These are phyloP conservation scores for Acorus gramineus DNA, from an alignment of 106 monocot species.

Conservation along the genomic window DNA sequence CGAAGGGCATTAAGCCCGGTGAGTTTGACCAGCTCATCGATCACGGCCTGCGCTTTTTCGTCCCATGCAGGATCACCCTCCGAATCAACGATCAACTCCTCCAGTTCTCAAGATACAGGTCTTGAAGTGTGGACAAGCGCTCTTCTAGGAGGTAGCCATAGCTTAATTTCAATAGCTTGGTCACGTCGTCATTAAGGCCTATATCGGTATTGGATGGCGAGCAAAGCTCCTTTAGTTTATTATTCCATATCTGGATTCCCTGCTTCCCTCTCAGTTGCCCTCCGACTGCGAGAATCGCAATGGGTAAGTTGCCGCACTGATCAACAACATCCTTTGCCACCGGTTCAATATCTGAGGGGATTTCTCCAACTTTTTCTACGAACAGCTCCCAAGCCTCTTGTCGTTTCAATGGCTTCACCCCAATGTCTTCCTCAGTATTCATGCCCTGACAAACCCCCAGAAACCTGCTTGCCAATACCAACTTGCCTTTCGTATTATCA, in stretches of 20 bases:
- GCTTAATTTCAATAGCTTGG: no score
- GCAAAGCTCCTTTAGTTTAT: no score
- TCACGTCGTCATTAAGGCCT: no score
- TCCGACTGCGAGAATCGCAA: conserved; percentile 24
- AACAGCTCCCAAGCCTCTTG: conserved; percentile 27
- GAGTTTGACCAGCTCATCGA: no score
- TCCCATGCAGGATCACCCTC: no score
- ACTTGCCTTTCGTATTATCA: conserved; percentile 11
- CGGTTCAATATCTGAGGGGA: neutral
- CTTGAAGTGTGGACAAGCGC: no score
- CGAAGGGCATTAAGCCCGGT: no score
- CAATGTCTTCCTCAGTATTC: conserved; percentile 20
- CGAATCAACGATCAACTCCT: no score
- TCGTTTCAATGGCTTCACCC: conserved; percentile 14
- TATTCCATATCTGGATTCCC: conserved; percentile 17
- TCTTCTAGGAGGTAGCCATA: no score
- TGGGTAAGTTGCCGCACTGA: conserved; percentile 24
- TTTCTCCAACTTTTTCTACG: conserved; percentile 13
- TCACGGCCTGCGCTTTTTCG: no score
- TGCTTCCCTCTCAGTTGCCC: conserved; percentile 20
- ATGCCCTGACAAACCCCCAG: conserved; percentile 23
- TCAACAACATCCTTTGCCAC: conserved; percentile 5
- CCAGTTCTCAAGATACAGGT: no score
- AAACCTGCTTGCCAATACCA: conserved; percentile 19
- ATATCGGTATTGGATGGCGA: no score